Base-by-base conservation (phyloP, 1,139 yeast genomes). In the Yamadazyma buinensis region DNA sequence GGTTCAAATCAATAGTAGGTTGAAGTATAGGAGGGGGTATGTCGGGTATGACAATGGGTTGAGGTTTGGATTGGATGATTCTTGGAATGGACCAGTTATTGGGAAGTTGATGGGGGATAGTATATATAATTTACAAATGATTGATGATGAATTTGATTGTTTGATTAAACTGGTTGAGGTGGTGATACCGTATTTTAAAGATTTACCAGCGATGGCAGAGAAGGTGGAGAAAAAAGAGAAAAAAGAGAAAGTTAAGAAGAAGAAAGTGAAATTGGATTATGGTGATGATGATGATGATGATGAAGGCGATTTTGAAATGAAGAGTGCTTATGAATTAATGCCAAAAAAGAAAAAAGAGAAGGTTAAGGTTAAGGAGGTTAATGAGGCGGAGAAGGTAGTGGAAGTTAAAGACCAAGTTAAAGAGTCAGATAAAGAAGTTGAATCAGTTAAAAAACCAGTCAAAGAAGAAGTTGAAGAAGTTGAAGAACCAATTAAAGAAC, bases 21-120 rank as follows among this genome's bases (percentile, higher is more conserved):
- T 85, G 26, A 61, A 66, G 39, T 78, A 74, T 48, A 59, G 66
- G 32, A 64, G 84, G 30, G 90, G 90, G 0, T 50, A 75, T 26
- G 44, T 84, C 2, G 87, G 80, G 9, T 34, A 31, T 12, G 34
- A 28, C 22, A 25, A 31, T 30, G 25, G 23, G 8, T 9, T 30
- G 23, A 29, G 17, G 5, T 27, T 30, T 24, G 19, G 24, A 15
- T 15, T 31, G 19, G 22, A 21, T 14, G 20, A 26, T 15, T 13
- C 12, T 12, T 22, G 28, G 34, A 3, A 26, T 11, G 30, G 29
- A 4, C 15, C 15, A 12, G 35, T 31, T n/a, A 67, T 85, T 48
- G 95, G 95, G 1, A 72, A 75, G 40, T 62, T 84, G 10, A 70
- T 68, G 2, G 87, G 81, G 2, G 78, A 77, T 22, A 65, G 84